A percentile compares a stretch with the other conserved stretches of the same genome.
Conservation (phyloP, 345 rosid genomes). For the Pugionium cornutum region DNA sequence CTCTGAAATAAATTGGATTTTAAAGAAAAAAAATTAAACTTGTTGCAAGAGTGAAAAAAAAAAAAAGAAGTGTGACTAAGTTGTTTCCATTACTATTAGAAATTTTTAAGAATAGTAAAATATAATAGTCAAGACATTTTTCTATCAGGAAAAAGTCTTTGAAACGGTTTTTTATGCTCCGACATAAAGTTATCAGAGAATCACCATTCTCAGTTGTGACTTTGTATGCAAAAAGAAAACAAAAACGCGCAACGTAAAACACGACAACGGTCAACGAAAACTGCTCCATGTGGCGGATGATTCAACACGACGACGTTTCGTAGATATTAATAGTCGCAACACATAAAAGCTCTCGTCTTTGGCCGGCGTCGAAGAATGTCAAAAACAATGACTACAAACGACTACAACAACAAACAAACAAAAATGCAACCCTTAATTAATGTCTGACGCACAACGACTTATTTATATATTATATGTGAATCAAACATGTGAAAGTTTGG, state of each 20-base stretch:
- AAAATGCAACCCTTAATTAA: not conserved
- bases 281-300: not conserved
- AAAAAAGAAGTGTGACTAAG: no score
- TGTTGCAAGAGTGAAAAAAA: no score
- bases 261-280: not conserved
- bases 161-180: no score
- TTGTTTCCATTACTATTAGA: no score
- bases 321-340: conserved; percentile 7
- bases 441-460: not conserved
- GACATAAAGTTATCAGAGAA: not conserved
- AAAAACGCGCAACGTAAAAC: not conserved
- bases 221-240: not conserved
- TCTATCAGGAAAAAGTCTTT: no score
- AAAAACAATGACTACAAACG: not conserved
- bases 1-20: no score
- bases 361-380: conserved; percentile 17
- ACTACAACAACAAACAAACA: not conserved
- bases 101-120: no score
- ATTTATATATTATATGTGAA: not conserved
- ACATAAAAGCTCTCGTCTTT: conserved; percentile 15
- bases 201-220: not conserved
- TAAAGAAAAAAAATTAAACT: no score
- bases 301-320: conserved; percentile 1
- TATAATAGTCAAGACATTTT: no score
- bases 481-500: conserved; percentile 9